Conservation (phyloP, 140 eudicot species). For the Cichorium intybus region DNA sequence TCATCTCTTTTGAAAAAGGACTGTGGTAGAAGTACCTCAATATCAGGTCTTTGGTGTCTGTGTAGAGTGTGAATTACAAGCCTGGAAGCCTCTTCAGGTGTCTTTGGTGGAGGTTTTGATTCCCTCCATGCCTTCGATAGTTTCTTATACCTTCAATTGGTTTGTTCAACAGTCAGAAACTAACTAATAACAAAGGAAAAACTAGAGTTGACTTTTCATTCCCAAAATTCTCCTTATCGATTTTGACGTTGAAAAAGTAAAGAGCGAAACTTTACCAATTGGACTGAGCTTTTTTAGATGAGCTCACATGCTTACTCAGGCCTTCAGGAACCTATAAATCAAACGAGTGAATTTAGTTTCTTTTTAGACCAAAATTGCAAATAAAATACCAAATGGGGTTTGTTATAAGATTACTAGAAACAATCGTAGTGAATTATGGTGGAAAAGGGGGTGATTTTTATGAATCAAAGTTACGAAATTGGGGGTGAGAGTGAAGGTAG, state of each 20-base stretch:
- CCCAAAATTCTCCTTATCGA: no score
- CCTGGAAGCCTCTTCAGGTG: slow-evolving; percentile 81
- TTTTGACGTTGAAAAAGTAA: neutral
- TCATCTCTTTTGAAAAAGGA: no score
- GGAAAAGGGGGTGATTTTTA: neutral
- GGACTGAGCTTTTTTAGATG: slow-evolving; percentile 2
- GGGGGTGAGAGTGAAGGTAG: neutral
- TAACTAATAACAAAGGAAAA: neutral
- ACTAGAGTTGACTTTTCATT: no score
- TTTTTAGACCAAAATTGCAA: no score
- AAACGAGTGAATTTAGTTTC: neutral
- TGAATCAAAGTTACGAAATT: neutral
- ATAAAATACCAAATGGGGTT: no score
- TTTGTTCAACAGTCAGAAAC: neutral
- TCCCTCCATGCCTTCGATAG: slow-evolving; percentile 80
- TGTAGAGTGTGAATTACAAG: slow-evolving; percentile 60
- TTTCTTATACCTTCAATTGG: slow-evolving; percentile 68
- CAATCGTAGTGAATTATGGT: neutral
- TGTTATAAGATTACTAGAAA: no score
- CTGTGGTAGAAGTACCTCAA: slow-evolving; percentile 36
- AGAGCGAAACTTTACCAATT: neutral
- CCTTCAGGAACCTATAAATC: slow-evolving; percentile 10
- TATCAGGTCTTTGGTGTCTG: slow-evolving; percentile 55
- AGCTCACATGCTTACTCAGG: slow-evolving; percentile 3
- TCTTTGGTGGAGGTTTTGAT: slow-evolving; percentile 72